Percentiles rank a stretch among this genome's conserved stretches.
These are phyloP conservation scores for Stipa capillata DNA, from an alignment of 176 grass and related monocot species.

Conservation along the genomic window DNA sequence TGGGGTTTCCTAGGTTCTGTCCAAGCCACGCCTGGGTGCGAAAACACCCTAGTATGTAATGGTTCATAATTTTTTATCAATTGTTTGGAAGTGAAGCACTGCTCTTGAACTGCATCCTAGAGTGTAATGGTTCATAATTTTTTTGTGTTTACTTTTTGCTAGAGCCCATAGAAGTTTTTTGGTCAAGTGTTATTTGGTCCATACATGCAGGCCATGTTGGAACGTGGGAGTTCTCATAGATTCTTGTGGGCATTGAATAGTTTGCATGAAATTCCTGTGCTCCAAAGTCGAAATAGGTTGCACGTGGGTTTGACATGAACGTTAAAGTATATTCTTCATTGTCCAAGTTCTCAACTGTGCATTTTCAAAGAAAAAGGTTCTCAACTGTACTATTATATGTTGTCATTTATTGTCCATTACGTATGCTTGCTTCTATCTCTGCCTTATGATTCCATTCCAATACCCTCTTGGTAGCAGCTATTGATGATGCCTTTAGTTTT, in stretches of 20 bases:
- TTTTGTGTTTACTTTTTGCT: too few relatives aligned
- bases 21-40: neutral
- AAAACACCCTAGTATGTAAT: neutral
- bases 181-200: too few relatives aligned
- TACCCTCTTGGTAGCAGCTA: too few relatives aligned
- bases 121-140: neutral
- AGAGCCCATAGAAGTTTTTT: too few relatives aligned
- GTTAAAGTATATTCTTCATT: neutral
- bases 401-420: neutral
- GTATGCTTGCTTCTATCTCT: neutral
- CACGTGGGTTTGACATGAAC: constrained; percentile 5
- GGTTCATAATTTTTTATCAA: too few relatives aligned
- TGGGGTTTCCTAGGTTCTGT: neutral
- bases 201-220: too few relatives aligned
- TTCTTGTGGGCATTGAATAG: neutral
- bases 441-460: neutral
- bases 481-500: too few relatives aligned
- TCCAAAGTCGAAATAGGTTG: neutral
- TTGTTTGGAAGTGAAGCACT: neutral
- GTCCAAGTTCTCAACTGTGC: neutral
- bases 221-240: neutral
- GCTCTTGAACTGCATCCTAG: neutral
- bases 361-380: too few relatives aligned
- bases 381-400: neutral
- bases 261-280: neutral